These are phyloP conservation scores for Aspergillus ochraceus DNA, from an alignment of 2,329 filamentous ascomycete genomes.

Conservation along the genomic window DNA sequence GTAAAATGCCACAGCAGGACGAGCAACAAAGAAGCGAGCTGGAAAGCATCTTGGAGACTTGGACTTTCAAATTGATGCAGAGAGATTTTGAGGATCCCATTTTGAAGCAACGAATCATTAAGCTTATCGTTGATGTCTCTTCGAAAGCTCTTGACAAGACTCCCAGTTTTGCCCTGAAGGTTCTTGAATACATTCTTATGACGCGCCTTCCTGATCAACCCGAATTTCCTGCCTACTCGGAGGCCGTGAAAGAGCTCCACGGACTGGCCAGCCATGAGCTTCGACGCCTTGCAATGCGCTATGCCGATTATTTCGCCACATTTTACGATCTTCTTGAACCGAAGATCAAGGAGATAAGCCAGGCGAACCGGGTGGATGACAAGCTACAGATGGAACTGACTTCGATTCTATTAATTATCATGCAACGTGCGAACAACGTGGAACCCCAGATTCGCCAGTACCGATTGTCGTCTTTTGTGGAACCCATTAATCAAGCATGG, in stretches of 20 bases:
- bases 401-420: constrained; percentile 90
- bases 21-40: constrained; percentile 39
- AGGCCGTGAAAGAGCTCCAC: constrained; percentile 87
- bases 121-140: constrained; percentile 81
- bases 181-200: constrained; percentile 86
- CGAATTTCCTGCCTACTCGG: constrained; percentile 72
- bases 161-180: constrained; percentile 78
- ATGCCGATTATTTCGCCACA: constrained; percentile 83
- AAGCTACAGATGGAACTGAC: constrained; percentile 82
- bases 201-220: constrained; percentile 74
- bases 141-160: constrained; percentile 77
- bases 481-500: constrained; percentile 82
- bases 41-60: constrained; percentile 41
- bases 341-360: constrained; percentile 76
- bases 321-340: constrained; percentile 86
- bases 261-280: constrained; percentile 82
- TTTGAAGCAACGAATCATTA: constrained; percentile 77
- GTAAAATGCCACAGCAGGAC: constrained; percentile 53
- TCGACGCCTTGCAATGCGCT: constrained; percentile 82
- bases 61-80: constrained; percentile 43
- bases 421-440: constrained; percentile 80
- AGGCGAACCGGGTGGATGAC: constrained; percentile 71
- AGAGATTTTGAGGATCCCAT: constrained; percentile 65
- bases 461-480: constrained; percentile 73
- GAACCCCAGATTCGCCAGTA: constrained; percentile 69